Percentiles rank a stretch among this genome's conserved stretches.
These are phyloP conservation scores for Echria macrotheca DNA, from an alignment of 495 filamentous ascomycete species.

Conservation along the genomic window DNA sequence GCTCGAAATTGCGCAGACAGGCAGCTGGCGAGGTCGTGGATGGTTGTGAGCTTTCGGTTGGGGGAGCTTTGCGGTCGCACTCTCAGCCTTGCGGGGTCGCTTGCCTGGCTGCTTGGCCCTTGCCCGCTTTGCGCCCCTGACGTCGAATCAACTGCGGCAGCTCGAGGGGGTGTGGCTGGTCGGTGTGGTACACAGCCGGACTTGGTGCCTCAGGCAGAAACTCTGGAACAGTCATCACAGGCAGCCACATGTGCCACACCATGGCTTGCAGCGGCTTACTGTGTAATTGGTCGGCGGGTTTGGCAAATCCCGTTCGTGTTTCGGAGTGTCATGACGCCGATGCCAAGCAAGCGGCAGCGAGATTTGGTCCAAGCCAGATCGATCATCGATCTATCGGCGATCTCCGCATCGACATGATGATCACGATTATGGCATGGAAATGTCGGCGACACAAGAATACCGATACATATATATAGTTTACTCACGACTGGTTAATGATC, in stretches of 20 bases:
- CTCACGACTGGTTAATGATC: too few species aligned
- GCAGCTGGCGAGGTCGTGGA: slow-evolving; percentile 5
- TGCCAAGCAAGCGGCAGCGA: not conserved
- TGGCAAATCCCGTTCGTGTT: not conserved
- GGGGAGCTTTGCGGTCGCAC: slow-evolving; percentile 11
- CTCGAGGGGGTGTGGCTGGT: slow-evolving; percentile 14
- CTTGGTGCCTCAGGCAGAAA: slow-evolving; percentile 13
- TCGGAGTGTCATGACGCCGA: slow-evolving; percentile 5
- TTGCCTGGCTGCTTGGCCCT: slow-evolving; percentile 7
- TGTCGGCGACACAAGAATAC: too few species aligned
- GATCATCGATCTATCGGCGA: not conserved
- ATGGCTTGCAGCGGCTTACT: too few species aligned
- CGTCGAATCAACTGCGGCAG: slow-evolving; percentile 3
- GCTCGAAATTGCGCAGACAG: not conserved
- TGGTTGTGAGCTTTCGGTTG: not conserved
- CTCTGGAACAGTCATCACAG: slow-evolving; percentile 15
- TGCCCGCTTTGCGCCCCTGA: slow-evolving; percentile 14
- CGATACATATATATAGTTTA: too few species aligned
- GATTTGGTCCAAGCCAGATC: not conserved
- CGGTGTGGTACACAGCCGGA: not conserved
- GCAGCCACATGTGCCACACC: slow-evolving; percentile 18
- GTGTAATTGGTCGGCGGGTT: not conserved
- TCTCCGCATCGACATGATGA: too few species aligned
- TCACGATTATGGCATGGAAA: too few species aligned
- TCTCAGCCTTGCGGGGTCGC: slow-evolving; percentile 32